Evolutionary conservation across 495 filamentous ascomycete species (phyloP), one percentile per base, ranked within the genome.

Genomic region (Penicillium salamii): DNA sequence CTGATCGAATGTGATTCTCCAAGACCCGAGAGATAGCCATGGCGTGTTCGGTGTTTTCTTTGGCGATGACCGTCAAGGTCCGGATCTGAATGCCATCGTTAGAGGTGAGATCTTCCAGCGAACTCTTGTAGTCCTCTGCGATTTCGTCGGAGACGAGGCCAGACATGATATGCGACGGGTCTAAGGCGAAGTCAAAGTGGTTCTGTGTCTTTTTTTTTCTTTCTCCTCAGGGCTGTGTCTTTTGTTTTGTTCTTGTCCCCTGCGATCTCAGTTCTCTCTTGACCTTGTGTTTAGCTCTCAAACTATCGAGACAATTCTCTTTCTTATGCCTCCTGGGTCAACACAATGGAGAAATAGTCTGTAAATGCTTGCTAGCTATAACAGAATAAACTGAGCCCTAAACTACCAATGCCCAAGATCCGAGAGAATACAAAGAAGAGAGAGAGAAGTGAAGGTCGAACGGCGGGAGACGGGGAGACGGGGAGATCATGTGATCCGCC

Each of bases 31-130:
- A 89, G 57, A 98, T 97, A 42, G 87, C 90, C 66, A 87, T 81
- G 24, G 91, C 93, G 73, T 96, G 88, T 66, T 92, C 87, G 50
- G 90, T 96, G 57, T 95, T 96, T 66, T 98, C 93, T 62, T 90
- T 89, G 47, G 93, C 93, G 58, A 98, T 97, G 61, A 93, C 82
- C 28, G 93, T 97, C 65, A 98, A 71, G 68, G 91, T 96, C 73
- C 85, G 88, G 67, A 98, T 98, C 71, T 96, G 91, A 62, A 85
- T 87, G 63, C 89, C 83, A 61, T 88, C 89, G 73, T 96, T 96
- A 57, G 84, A 79, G 47, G 84, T 86, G 59, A 98, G 77, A 71
- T 96, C 93, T 69, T 92, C 86, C 60, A 98, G 79, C 42, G 93
- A 93, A 54, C 89, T 86, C 61, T 85, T 87, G 78, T 95, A 98